Base-by-base conservation (phyloP, 2,329 filamentous ascomycete species). In the Septoria linicola region DNA sequence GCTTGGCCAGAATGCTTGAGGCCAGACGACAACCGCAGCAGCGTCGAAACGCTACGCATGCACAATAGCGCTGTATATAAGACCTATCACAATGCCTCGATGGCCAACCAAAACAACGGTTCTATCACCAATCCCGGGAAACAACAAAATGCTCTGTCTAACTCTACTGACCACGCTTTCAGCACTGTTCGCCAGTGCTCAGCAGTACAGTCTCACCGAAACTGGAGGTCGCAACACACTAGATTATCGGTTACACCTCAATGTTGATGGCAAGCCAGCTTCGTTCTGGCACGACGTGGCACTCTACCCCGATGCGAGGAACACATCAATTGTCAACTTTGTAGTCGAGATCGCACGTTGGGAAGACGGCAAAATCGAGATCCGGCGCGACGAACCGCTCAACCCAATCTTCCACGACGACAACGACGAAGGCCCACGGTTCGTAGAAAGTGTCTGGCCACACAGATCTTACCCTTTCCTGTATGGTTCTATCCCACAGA, bases 341-440 rank as follows among this genome's bases (percentile, higher is more conserved):
- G 41, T 44, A 16, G 27, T 44, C 8, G 41, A 44, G 21, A 21
- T 44, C 14, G 27, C 41, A 10, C 41, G 41, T 17, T 44, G 41
- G 41, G 17, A 44, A 23, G 41, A 44, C 30, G 41, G 27, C 2
- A 44, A 44, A 11, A 44, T 44, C 19, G 41, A 44, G 19, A 44
- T 44, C 5, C 41, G 41, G 4, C 41, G 41, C 27, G 41, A 44
- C 13, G 41, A 44, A 30, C 41, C 41, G 2, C 17, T 44, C 11
- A 44, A 44, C 31, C 41, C 41, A 1, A 44, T 44, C 19, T 44
- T 44, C 17, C 41, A 44, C 41, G 41, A 44, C 4, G 41, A 44
- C 30, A 44, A 44, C 4, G 41, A 44, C 11, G 41, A 44, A 4
- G 41, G 41, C 2, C 41, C 41, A 3, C 41, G 27, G 4, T 44